Base-by-base conservation (phyloP, 495 filamentous ascomycete species). In the Chaetomium fimeti region DNA sequence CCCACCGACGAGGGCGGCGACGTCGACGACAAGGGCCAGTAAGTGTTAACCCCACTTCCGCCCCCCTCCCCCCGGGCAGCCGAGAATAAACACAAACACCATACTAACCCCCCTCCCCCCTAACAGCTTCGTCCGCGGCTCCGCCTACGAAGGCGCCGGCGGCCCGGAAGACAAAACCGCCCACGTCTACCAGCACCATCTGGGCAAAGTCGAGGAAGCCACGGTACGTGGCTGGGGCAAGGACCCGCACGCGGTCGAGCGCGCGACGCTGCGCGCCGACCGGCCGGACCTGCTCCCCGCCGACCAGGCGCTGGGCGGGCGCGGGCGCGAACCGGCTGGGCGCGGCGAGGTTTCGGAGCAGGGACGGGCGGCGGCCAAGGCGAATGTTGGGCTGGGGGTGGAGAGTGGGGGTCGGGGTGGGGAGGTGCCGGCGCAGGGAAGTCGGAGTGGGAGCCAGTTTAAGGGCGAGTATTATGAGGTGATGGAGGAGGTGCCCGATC, bases 1-100 rank as follows among this genome's bases (percentile, higher is more conserved):
- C 75, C 77, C 15, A 70, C 68, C 22, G 67, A 72, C 38, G 76
- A 80, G 55, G 77, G 77, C n/a, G 78, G 78, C 0, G 69, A 68
- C 13, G 29, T 75, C 7, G 77, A 78, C 64, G 71, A 71, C 9
- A 71, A 66, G 24, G 75, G 76, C 27, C 66, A 72, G 78, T 80
- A 63, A 62, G 69, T 38, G 48, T 18, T 22, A 16, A 40, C 2
- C 38, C 38, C 5, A 40, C n/a, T 36, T n/a, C 6, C 57, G 3
- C 29, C 29, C 29, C 29, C 29, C 7, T 32, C 29, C 7, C 29
- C 29, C 29, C 29, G 29, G 3, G 3, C 29, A n/a, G n/a, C n/a
- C n/a, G n/a, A n/a, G n/a, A n/a, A 32, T 32, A 32, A 7, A 32
- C 29, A 3, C 7, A 32, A 32, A 32, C 29, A 32, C 29, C 29